Evolutionary conservation across 2,329 filamentous ascomycete genomes (phyloP).

Genomic region (Nemania abortiva): DNA sequence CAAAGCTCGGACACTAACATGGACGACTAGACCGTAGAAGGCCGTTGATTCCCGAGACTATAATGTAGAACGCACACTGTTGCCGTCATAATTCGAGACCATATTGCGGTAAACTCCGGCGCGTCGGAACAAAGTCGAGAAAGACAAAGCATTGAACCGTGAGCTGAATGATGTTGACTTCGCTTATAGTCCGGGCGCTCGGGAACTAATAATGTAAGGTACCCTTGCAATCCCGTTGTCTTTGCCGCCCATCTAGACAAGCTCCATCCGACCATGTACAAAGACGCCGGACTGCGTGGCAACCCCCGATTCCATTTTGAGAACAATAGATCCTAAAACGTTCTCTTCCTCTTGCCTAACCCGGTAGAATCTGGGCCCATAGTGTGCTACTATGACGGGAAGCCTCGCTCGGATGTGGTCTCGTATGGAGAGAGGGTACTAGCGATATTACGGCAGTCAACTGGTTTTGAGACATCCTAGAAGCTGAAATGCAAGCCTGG

Average conservation of each 20-base stretch:
- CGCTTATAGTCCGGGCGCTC: neutral
- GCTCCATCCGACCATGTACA: conserved; percentile 3
- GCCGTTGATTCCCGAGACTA: neutral
- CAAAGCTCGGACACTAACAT: conserved; percentile 1
- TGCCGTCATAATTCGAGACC: neutral
- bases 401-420: conserved; percentile 17
- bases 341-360: conserved; percentile 8
- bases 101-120: neutral
- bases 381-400: conserved; percentile 6
- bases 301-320: conserved; percentile 14
- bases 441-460: conserved; percentile 15
- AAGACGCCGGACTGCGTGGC: neutral
- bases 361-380: neutral
- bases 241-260: conserved; percentile 23
- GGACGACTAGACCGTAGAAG: neutral
- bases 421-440: conserved; percentile 17
- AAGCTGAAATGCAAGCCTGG: conserved; percentile 37
- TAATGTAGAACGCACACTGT: neutral
- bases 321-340: conserved; percentile 20
- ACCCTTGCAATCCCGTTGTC: conserved; percentile 25
- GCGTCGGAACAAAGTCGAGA: neutral
- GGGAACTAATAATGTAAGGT: conserved; percentile 15
- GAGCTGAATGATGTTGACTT: neutral
- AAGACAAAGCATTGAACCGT: neutral
- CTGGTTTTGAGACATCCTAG: conserved; percentile 7